Percentiles rank a stretch among this genome's conserved stretches.
phyloP scores from a whole-genome alignment of 2,329 filamentous ascomycete genomes.

The Conoideocrella luteorostrata region DNA sequence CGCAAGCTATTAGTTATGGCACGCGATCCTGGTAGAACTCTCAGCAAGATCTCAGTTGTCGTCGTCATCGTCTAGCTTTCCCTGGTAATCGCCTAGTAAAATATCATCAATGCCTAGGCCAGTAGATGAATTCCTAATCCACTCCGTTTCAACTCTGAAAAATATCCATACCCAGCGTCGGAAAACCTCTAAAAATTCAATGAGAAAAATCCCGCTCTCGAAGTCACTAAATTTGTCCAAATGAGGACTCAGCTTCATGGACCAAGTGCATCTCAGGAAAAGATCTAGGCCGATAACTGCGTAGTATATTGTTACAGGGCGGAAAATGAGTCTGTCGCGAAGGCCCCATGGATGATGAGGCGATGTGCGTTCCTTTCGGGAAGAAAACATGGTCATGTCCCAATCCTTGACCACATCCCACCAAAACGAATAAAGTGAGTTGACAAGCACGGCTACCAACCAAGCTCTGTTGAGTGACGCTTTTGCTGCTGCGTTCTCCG shows the following conservation, averaged over 20 bases:
- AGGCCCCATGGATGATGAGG: constrained; percentile 71
- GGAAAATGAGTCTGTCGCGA: constrained; percentile 66
- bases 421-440: constrained; percentile 94
- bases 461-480: constrained; percentile 50
- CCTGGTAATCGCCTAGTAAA: constrained; percentile 64
- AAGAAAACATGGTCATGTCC: constrained; percentile 79
- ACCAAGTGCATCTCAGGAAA: constrained; percentile 82
- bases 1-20: background rate
- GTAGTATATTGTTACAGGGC: constrained; percentile 73
- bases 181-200: constrained; percentile 81
- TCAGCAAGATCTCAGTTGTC: too few species aligned
- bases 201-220: constrained; percentile 80
- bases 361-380: constrained; percentile 47
- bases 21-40: too few species aligned
- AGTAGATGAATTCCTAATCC: constrained; percentile 54
- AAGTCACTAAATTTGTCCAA: constrained; percentile 79
- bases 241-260: constrained; percentile 75
- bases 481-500: constrained; percentile 34
- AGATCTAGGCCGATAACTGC: constrained; percentile 71
- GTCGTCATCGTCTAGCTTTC: constrained; percentile 45
- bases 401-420: constrained; percentile 97
- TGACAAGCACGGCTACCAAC: constrained; percentile 68
- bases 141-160: constrained; percentile 90
- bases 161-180: constrained; percentile 97
- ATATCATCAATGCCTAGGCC: constrained; percentile 62